Base-by-base conservation (phyloP, 2,329 filamentous ascomycete genomes). In the Colletotrichum sansevieriae region DNA sequence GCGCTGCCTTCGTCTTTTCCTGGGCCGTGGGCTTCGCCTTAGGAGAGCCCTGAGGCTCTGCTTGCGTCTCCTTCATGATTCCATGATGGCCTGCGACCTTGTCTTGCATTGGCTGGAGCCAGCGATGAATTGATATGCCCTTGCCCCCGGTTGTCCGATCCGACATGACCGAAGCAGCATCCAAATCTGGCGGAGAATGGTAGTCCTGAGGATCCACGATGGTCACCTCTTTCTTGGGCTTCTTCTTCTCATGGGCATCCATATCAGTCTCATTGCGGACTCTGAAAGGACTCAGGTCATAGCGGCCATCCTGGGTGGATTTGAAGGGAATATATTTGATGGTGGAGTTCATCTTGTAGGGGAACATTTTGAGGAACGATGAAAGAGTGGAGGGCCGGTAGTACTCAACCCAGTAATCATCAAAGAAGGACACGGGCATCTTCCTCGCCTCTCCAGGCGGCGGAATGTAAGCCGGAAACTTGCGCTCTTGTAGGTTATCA, bases 381-480 rank as follows among this genome's bases (percentile, higher is more conserved):
- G 96, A 97, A 1, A 98, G 82, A 0, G 92, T 93, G 8, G 93
- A 86, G 0, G 96, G 96, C 13, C 95, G 90, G 77, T 99, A 99
- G 78, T 98, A 98, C 77, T 99, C 96, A 8, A 96, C 84, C 96
- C 96, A 99, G 79, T 97, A 99, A 78, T 98, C 94, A 76, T 98
- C 95, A 69, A 93, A 94, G 68, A 87, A 89, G 3, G 85, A 82
- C 3, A 92, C 80, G 7, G 83, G 82, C 70, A 83, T 85, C 33
- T 77, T 76, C 12, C 73, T 72, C 8, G 76, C 72, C 22, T 82
- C 78, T 41, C 79, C 77, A 3, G 80, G 80, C 11, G 85, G 84
- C 4, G 90, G 89, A 15, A 62, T 76, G 57, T 73, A 78, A 33
- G 86, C 83, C 4, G 90, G 89, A 52, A 94, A 80, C 12, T 81